These are phyloP conservation scores for Nymphaea colorata DNA, from an alignment of 164 flowering plant species.

Conservation along the genomic window DNA sequence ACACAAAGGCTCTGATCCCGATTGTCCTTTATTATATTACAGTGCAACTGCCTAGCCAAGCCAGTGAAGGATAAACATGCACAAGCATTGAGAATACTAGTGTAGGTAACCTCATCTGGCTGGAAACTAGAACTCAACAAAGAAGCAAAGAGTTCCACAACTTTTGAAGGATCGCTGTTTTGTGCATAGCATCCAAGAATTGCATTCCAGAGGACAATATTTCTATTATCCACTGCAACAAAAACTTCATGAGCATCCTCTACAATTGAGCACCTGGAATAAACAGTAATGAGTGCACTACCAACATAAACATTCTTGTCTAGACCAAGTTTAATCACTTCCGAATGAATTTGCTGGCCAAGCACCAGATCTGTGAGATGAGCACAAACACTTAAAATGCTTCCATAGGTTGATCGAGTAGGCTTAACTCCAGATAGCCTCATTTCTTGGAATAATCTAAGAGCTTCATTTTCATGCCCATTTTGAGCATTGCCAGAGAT, in stretches of 20 bases:
- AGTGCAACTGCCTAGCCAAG: constrained; percentile 63
- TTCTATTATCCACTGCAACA: constrained; percentile 43
- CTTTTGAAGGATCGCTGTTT: too few species aligned
- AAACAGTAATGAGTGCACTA: constrained; percentile 80
- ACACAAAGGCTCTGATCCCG: constrained; percentile 48
- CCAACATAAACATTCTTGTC: constrained; percentile 68
- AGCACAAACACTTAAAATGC: constrained; percentile 83
- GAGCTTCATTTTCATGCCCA: constrained; percentile 53
- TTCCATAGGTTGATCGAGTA: constrained; percentile 75
- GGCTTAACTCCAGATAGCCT: constrained; percentile 34
- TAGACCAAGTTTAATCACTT: constrained; percentile 61
- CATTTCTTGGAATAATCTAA: constrained; percentile 41
- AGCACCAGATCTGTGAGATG: constrained; percentile 25
- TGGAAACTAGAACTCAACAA: constrained; percentile 39
- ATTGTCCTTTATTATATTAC: constrained; percentile 52
- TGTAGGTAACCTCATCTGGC: constrained; percentile 73
- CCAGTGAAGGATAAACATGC: constrained; percentile 35
- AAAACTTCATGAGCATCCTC: constrained; percentile 57
- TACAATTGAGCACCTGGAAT: constrained; percentile 55
- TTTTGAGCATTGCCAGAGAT: constrained; percentile 68
- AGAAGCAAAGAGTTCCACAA: neutral
- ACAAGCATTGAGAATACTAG: constrained; percentile 69
- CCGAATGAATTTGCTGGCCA: constrained; percentile 67
- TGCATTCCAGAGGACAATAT: constrained; percentile 73
- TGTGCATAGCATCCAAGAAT: constrained; percentile 73